Evolutionary conservation across 1,284 basidiomycete genomes (phyloP), one percentile per base, ranked within the genome.

Genomic region (Wallemia ichthyophaga): DNA sequence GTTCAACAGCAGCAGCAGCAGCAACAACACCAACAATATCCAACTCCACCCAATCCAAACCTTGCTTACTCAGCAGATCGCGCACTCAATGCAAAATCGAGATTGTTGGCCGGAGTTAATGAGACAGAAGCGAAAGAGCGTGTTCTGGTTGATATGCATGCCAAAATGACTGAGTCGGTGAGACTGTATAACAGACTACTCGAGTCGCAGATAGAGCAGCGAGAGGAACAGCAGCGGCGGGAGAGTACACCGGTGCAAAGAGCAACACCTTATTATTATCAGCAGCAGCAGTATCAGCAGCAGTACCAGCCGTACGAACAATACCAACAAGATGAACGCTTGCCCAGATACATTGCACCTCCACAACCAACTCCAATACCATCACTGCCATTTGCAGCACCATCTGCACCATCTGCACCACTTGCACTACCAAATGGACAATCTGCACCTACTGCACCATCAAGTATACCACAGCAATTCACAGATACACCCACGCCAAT

Each of bases 141-240:
- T 80, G n/a, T 25, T 66, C 72, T 96, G 21, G 74, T 79, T 7
- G 86, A 91, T 58, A 94, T 95, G 88, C 85, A 95, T 66, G 82
- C 83, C 61, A 91, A 94, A 69, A 73, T 95, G 1, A 84, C 85
- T 0, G 79, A 92, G 68, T 87, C 86, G 0, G 87, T 95, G 55
- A 82, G 82, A 63, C 72, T 92, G 1, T 95, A 94, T 68, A 88
- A 94, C 65, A 76, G 80, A 59, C 73, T 94, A 17, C 73, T 94
- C 56, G 87, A 87, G 31, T 78, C 86, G 59, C 89, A 94, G 64
- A 72, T 89, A 1, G 74, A 78, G 11, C 78, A 78, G 58, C n/a
- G n/a, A n/a, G n/a, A n/a, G n/a, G n/a, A n/a, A n/a, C n/a, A n/a
- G n/a, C n/a, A n/a, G n/a, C n/a, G n/a, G n/a, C 64, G 11, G 55